Conservation (phyloP, 305 asterid genomes). For the Solanum hybrid region DNA sequence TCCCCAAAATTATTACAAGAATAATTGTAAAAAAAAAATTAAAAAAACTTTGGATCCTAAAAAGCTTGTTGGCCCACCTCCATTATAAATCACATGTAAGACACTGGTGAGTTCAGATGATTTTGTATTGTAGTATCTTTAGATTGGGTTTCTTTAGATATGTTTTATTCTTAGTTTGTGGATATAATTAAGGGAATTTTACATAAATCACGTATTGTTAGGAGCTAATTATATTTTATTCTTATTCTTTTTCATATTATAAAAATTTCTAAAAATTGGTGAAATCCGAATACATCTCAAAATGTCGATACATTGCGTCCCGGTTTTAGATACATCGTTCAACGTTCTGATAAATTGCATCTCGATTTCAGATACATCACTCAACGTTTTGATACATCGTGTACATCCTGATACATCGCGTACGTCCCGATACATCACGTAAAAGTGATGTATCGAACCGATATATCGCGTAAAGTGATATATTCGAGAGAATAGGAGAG, state of each 20-base stretch:
- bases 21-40: neutral
- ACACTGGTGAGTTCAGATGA: neutral
- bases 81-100: neutral
- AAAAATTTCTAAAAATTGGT: no score
- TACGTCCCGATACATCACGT: no score
- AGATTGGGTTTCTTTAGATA: neutral
- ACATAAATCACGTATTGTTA: no score
- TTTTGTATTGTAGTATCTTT: neutral
- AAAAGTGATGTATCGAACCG: no score
- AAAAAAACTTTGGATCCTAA: neutral
- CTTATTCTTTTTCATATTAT: no score
- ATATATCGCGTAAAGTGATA: no score
- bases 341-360: rapidly evolving
- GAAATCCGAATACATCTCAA: no score
- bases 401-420: no score
- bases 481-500: neutral
- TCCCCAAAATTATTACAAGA: neutral
- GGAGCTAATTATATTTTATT: no score
- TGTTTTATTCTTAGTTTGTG: neutral
- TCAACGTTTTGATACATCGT: no score
- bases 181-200: neutral
- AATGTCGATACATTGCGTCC: neutral
- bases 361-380: no score
- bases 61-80: neutral
- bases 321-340: rapidly evolving